Conservation (phyloP, 2,329 filamentous ascomycete species). For the Rhinocladiella similis region DNA sequence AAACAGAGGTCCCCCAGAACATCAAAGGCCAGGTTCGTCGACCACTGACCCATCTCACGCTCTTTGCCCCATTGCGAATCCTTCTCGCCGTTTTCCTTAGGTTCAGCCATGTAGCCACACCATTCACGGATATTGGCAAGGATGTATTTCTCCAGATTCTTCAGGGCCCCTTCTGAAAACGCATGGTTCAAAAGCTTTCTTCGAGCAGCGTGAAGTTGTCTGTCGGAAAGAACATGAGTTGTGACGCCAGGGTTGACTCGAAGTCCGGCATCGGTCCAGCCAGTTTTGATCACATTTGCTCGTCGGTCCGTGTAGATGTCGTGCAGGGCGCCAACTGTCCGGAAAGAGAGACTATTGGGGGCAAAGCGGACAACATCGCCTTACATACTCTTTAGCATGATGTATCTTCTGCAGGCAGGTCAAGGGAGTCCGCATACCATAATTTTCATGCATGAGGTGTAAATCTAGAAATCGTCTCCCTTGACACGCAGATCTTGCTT, state of each 20-base stretch:
- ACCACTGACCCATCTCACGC: slow-evolving; percentile 48
- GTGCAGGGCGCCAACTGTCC: slow-evolving; percentile 38
- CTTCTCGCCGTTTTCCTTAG: background rate
- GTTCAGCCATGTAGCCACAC: slow-evolving; percentile 32
- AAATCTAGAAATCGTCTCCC: slow-evolving; percentile 34
- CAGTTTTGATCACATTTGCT: slow-evolving; percentile 49
- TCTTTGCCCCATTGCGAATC: slow-evolving; percentile 37
- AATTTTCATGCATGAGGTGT: slow-evolving; percentile 32
- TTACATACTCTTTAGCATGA: slow-evolving; percentile 12
- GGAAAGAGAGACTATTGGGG: slow-evolving; percentile 31
- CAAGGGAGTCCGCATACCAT: slow-evolving; percentile 27
- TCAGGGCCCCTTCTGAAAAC: slow-evolving; percentile 39
- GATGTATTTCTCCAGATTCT: slow-evolving; percentile 48
- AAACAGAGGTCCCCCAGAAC: slow-evolving; percentile 52
- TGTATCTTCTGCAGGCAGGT: background rate
- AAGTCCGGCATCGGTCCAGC: slow-evolving; percentile 51
- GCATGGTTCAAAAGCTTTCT: slow-evolving; percentile 37
- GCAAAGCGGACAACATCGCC: slow-evolving; percentile 31
- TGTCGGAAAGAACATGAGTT: slow-evolving; percentile 38
- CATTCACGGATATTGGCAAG: slow-evolving; percentile 44
- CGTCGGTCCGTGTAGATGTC: slow-evolving; percentile 50
- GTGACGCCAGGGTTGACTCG: slow-evolving; percentile 35
- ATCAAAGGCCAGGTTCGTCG: slow-evolving; percentile 51
- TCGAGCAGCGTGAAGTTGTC: slow-evolving; percentile 22
- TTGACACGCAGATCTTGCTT: slow-evolving; percentile 27